Base-by-base conservation (phyloP, 2,329 filamentous ascomycete species). In the Apiospora sp. region DNA sequence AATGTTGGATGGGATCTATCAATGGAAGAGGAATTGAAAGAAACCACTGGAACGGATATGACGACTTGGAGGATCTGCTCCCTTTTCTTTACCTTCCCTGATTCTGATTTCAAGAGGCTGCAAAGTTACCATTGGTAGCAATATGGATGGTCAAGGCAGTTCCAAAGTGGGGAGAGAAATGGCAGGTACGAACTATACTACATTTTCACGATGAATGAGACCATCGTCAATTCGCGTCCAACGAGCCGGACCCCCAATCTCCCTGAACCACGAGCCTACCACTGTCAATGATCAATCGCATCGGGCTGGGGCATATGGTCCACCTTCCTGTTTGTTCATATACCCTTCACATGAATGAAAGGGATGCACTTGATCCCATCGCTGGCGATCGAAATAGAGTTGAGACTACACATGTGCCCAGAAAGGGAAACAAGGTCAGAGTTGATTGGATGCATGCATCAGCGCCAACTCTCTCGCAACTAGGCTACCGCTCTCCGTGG, bases 391-490 rank as follows among this genome's bases (percentile, higher is more conserved):
- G 30, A 64, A n/a, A n/a, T 64, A 64, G 58, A 64, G 30, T 41
- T 64, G 58, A 64, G 58, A 41, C 58, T 64, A 64, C 58, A 41
- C 34, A 41, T 64, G 58, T 64, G 58, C 58, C 58, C 58, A 64
- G 58, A n/a, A 41, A 64, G 58, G 34, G 58, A 64, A 64, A 64
- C 30, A 24, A 64, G 19, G 58, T 41, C 34, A 64, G 30, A 64
- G 58, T 64, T 64, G 58, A 64, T 64, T 64, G 58, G 58, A 41
- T 64, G 58, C 34, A 64, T 64, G 58, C 34, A 64, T 64, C 58
- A 41, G 22, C 41, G 58, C 34, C 58, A 64, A 64, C 30, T 64
- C 19, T 14, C 58, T 64, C 58, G n/a, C 22, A 19, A 4, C 58
- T n/a, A 64, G 34, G 58, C 34, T 64, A n/a, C 14, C n/a, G 54